Base-by-base conservation (phyloP, 805 yeast species). In the Yarrowia phangngaensis region DNA sequence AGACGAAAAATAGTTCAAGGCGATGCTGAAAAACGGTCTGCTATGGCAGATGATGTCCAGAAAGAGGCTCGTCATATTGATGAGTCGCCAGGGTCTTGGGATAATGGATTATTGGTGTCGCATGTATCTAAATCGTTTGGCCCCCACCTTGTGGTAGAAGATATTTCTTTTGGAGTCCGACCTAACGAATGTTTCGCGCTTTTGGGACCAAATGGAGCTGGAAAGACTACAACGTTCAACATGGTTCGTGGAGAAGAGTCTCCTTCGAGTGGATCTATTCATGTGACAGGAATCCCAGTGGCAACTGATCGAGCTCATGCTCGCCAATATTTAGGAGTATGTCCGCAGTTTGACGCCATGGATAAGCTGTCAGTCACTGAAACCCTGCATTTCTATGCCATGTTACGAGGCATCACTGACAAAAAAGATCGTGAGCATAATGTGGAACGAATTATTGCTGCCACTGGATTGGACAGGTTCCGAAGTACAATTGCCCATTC, bases 331-430 rank as follows among this genome's bases (percentile, higher is more conserved):
- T 60, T 64, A n/a, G 69, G 69, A 2, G 68, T 64, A 8, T 64
- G 68, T 45, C 68, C 68, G 4, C 68, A 64, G 52, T 64, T 64
- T 52, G 68, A 64, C 51, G 67, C 68, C n/a, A 62, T 64, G 57
- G 68, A 64, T 34, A 59, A 56, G 43, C 53, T 64, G 60, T 64
- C 60, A 3, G 68, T 65, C 7, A 52, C 52, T 1, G 65, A 65
- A 49, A 62, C 58, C 17, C 53, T 64, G 24, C 50, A 55, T 24
- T 63, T 64, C 51, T 64, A 64, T 51, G 67, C 62, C 6, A 53
- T 54, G 23, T 54, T 65, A 15, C 59, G 65, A 20, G 68, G 68
- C 3, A 51, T 64, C 27, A 49, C 23, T 11, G 53, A 54, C 12
- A 41, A 29, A 8, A 28, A 41, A 15, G 34, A 29, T 28, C 49